Base-by-base conservation (phyloP, 1,284 basidiomycete species). In the Ceratobasidium sp. region DNA sequence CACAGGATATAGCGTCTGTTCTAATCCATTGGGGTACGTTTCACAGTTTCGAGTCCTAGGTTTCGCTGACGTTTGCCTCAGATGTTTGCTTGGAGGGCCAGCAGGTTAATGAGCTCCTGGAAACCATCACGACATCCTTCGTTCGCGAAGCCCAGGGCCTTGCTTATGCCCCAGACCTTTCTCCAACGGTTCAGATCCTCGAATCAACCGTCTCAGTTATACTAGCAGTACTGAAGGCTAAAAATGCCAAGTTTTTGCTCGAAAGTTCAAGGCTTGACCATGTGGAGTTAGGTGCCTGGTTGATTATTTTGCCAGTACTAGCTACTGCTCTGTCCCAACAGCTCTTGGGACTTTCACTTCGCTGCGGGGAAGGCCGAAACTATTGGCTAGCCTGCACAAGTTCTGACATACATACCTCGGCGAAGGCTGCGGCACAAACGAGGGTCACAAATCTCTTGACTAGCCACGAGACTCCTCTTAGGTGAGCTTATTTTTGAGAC, bases 11-110 rank as follows among this genome's bases (percentile, higher is more conserved):
- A 2, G 18, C 7, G 13, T 43, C 58, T 16, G 35, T 72, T 18
- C 30, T 72, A 2, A 21, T 30, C 14, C 57, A 62, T 30, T 72
- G 69, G 69, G 23, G 69, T 72, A 46, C 14, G 69, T 62, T 18
- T 21, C 38, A 38, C 13, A 43, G 5, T 54, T 2, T 28, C 21
- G 6, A 23, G 28, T 18, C 9, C n/a, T 18, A 44, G 6, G 43
- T 23, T 61, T 43, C n/a, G 13, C 57, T 52, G 7, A 61, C 18
- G 35, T 28, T 21, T 4, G 6, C 3, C 21, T 28, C 35, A 72
- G 58, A 61, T 11, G 18, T 72, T 3, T 72, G 69, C 18, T 21
- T 72, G 21, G 54, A n/a, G 13, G 38, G 28, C 23, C 21, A 46
- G 11, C 69, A 72, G 32, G 21, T 49, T 5, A n/a, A 26, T 18